Evolutionary conservation across 2,329 filamentous ascomycete species (phyloP).

Genomic region (Ampelomyces quisqualis): DNA sequence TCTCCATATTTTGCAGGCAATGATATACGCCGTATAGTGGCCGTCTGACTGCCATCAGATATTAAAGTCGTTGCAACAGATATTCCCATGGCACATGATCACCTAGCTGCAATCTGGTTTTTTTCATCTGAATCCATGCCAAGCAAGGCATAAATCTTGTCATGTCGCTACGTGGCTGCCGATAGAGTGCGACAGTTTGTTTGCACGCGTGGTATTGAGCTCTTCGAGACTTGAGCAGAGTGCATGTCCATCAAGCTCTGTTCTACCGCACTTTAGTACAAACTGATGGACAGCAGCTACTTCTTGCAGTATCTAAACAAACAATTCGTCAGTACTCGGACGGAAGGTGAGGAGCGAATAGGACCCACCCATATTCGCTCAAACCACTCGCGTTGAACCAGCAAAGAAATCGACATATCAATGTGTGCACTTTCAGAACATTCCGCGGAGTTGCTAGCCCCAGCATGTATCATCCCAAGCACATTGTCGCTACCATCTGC

Average conservation of each 20-base stretch:
- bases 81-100: slow-evolving; percentile 5
- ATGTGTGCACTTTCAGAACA: neutral
- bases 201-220: neutral
- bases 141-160: slow-evolving; percentile 16
- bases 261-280: slow-evolving; percentile 9
- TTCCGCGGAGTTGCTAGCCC: neutral
- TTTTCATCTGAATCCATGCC: slow-evolving; percentile 5
- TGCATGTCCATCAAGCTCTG: slow-evolving; percentile 12
- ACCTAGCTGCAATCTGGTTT: slow-evolving; percentile 2
- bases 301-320: slow-evolving; percentile 14
- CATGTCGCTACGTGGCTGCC: slow-evolving; percentile 7
- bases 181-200: too few species aligned
- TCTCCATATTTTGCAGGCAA: slow-evolving; percentile 1
- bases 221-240: slow-evolving; percentile 10
- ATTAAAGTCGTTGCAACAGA: slow-evolving; percentile 6
- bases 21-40: too few species aligned
- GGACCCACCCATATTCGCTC: slow-evolving; percentile 8
- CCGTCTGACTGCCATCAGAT: too few species aligned
- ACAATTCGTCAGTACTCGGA: neutral
- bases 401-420: neutral
- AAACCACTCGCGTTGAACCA: slow-evolving; percentile 9
- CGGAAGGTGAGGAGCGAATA: neutral
- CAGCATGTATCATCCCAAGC: slow-evolving; percentile 3
- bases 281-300: slow-evolving; percentile 16
- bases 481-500: slow-evolving; percentile 7